A percentile compares a stretch with the other conserved stretches of the same genome.
phyloP scores from a whole-genome alignment of 108 stramenopile genomes.

The Nitzschia putrida region DNA sequence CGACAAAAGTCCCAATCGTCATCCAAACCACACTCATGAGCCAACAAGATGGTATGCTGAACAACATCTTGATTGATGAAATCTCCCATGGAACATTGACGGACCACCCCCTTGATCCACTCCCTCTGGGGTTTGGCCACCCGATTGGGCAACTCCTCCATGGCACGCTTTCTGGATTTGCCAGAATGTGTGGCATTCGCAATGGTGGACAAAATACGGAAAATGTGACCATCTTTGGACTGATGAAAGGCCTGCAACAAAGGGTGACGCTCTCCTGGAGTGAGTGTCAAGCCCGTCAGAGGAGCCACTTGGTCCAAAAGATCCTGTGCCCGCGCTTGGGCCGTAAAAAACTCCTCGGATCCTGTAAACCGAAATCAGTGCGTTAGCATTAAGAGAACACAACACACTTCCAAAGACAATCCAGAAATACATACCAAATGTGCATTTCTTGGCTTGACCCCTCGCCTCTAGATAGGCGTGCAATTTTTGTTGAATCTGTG shows the following conservation, averaged over 20 bases:
- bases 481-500: conserved; percentile 59
- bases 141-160: conserved; percentile 83
- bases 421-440: too few relatives aligned
- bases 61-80: conserved; percentile 67
- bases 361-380: conserved; percentile 14
- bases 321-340: conserved; percentile 75
- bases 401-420: conserved; percentile 13
- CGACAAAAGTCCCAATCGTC: conserved; percentile 56
- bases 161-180: conserved; percentile 61
- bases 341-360: conserved; percentile 63
- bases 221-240: conserved; percentile 81
- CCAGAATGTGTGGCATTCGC: conserved; percentile 58
- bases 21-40: conserved; percentile 68
- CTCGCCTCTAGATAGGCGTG: conserved; percentile 66
- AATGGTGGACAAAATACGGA: conserved; percentile 76
- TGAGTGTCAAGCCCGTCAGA: conserved; percentile 29
- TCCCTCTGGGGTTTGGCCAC: conserved; percentile 59
- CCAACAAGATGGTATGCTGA: conserved; percentile 70
- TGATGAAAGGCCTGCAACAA: conserved; percentile 67
- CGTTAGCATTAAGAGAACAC: neutral
- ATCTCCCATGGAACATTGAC: conserved; percentile 76
- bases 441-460: neutral
- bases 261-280: conserved; percentile 40
- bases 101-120: conserved; percentile 65
- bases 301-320: conserved; percentile 57